Percentiles rank a stretch among this genome's conserved stretches.
phyloP scores from a whole-genome alignment of 306 rosid genomes.

The Astragalus membranaceus region DNA sequence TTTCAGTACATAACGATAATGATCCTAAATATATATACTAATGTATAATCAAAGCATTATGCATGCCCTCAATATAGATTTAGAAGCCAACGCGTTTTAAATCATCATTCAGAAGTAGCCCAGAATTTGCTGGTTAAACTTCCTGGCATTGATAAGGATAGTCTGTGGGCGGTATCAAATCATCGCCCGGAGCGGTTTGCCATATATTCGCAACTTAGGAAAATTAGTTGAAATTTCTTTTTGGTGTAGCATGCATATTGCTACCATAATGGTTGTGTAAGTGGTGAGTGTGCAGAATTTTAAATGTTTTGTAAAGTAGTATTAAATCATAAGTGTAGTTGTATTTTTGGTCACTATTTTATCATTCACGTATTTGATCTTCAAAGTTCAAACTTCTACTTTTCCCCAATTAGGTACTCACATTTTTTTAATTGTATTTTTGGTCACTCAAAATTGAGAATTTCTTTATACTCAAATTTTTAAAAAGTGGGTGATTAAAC shows the following conservation, averaged over 20 bases:
- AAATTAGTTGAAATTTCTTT: constrained; percentile 1
- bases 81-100: neutral
- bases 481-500: too few species aligned
- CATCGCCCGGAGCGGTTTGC: neutral
- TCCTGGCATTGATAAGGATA: neutral
- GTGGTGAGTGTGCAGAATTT: neutral
- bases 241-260: neutral
- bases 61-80: neutral
- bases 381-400: too few species aligned
- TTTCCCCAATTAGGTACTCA: too few species aligned
- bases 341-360: too few species aligned
- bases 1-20: neutral
- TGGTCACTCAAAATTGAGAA: too few species aligned
- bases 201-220: neutral
- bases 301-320: neutral
- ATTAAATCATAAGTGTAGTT: neutral
- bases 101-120: neutral
- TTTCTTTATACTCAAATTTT: too few species aligned
- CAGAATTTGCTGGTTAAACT: constrained; percentile 16
- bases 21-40: neutral
- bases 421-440: too few species aligned
- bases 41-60: neutral
- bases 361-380: too few species aligned
- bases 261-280: neutral
- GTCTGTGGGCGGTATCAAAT: neutral